Evolutionary conservation across 75 land plant species (phyloP).

Genomic region (Azolla pinnata): DNA sequence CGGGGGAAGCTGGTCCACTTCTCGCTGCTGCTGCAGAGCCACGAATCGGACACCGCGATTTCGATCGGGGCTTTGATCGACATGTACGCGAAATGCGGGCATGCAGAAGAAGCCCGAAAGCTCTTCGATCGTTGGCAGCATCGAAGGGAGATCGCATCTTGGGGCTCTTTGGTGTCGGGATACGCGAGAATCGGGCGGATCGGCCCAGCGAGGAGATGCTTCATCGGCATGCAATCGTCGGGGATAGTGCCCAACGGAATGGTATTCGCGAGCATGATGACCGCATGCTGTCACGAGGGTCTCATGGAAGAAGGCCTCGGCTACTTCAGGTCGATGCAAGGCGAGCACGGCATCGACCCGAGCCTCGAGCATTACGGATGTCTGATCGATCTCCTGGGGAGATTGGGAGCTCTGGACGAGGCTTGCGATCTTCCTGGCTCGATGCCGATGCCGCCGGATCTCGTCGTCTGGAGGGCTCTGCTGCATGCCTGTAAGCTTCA

Average conservation of each 20-base stretch:
- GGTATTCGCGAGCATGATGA: constrained; percentile 1
- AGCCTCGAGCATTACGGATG: constrained; percentile 42
- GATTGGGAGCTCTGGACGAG: constrained; percentile 39
- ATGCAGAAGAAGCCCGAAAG: constrained; percentile 32
- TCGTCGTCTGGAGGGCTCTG: constrained; percentile 42
- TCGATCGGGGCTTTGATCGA: constrained; percentile 51
- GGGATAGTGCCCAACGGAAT: constrained; percentile 10
- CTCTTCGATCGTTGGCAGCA: constrained; percentile 48
- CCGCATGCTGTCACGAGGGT: constrained; percentile 20
- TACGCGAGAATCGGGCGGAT: too few species aligned
- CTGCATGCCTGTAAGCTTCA: constrained; percentile 32
- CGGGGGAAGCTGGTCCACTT: constrained; percentile 61
- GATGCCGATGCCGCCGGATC: constrained; percentile 30
- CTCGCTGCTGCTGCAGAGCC: constrained; percentile 39
- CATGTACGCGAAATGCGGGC: constrained; percentile 68
- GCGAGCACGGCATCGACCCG: constrained; percentile 19
- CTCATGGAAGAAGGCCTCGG: constrained; percentile 7
- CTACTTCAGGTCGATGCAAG: constrained; percentile 8
- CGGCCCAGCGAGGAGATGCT: constrained; percentile 24
- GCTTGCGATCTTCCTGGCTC: constrained; percentile 34
- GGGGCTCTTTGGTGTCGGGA: constrained; percentile 66
- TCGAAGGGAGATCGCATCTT: constrained; percentile 40
- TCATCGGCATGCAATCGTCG: constrained; percentile 15
- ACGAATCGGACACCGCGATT: constrained; percentile 35
- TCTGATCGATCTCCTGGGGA: constrained; percentile 49